Base-by-base conservation (phyloP, 73 alveolate genomes). In the Paramecium biaurelia region DNA sequence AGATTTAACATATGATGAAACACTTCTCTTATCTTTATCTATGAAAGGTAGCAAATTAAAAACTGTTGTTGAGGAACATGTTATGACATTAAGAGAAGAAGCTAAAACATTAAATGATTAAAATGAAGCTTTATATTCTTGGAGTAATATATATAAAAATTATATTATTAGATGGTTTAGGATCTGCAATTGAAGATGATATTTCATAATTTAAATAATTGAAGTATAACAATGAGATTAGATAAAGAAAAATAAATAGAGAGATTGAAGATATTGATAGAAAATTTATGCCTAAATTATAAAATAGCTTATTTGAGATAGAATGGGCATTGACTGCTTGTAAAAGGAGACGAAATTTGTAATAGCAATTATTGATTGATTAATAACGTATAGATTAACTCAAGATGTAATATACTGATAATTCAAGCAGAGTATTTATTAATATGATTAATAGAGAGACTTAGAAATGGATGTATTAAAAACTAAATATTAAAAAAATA, bases 281-380 rank as follows among this genome's bases (percentile, higher is more conserved):
- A 26, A 79, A 79, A 10, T 79, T 79, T 14, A 2, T 79, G 9
- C 74, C 45, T 4, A 79, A 79, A 47, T 32, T 79, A 21, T 10
- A 32, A 23, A 5, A 23, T 23, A 6, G 15, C 2, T 45, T 79
- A 21, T 41, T 23, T 20, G 90, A 79, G 43, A 79, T 79, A 0
- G 90, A 79, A 42, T 79, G 90, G 58, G 94, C 94, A 12, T 43
- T 70, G 20, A 47, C 57, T 15, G 94, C 94, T 4, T 89, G 85
- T 10, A 89, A 89, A 28, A 89, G 94, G 70, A 89, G 92, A 72
- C 70, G 87, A 45, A 82, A 67, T 43, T 41, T 89, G 2, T 30
- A 70, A 70, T 45, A n/a, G 0, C 34, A 76, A 32, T 30, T 89
- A 43, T 58, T 70, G 21, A 70, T 70, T 8, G 89, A 89, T 49